Evolutionary conservation across 163 green algal genomes (phyloP).

Genomic region (Scenedesmus sp.): DNA sequence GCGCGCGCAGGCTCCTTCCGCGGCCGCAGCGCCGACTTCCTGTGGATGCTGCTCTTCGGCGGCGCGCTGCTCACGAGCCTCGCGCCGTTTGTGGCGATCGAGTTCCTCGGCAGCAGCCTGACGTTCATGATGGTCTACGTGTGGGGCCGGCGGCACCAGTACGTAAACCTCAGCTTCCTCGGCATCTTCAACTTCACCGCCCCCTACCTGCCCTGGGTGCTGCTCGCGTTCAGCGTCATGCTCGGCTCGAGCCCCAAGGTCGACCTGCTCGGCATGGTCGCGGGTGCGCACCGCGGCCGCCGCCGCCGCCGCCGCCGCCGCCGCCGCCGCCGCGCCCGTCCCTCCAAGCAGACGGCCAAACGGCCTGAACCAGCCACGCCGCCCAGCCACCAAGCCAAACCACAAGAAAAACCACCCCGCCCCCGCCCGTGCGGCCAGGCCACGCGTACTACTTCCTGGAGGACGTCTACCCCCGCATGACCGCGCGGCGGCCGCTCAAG

Average conservation of each 20-base stretch:
- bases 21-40: constrained; percentile 91
- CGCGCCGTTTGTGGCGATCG: constrained; percentile 91
- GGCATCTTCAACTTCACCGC: constrained; percentile 99
- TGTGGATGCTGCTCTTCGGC: constrained; percentile 98
- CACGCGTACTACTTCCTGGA: constrained; percentile 99
- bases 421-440: too few relatives aligned
- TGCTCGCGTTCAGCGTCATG: constrained; percentile 94
- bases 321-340: too few relatives aligned
- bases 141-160: constrained; percentile 92
- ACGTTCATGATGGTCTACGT: constrained; percentile 99
- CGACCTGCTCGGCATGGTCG: constrained; percentile 97
- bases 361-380: too few relatives aligned
- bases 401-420: too few relatives aligned
- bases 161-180: constrained; percentile 95
- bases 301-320: too few relatives aligned
- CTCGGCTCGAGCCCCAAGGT: constrained; percentile 87
- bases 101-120: constrained; percentile 94
- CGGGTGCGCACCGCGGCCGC: constrained; percentile 59
- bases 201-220: constrained; percentile 98
- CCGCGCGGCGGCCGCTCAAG: constrained; percentile 76
- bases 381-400: too few relatives aligned
- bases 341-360: too few relatives aligned
- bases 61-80: constrained; percentile 77
- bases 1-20: constrained; percentile 83
- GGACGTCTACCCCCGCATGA: constrained; percentile 97